Base-by-base conservation (phyloP, 805 yeast species). In the Debaryomyces maramus region DNA sequence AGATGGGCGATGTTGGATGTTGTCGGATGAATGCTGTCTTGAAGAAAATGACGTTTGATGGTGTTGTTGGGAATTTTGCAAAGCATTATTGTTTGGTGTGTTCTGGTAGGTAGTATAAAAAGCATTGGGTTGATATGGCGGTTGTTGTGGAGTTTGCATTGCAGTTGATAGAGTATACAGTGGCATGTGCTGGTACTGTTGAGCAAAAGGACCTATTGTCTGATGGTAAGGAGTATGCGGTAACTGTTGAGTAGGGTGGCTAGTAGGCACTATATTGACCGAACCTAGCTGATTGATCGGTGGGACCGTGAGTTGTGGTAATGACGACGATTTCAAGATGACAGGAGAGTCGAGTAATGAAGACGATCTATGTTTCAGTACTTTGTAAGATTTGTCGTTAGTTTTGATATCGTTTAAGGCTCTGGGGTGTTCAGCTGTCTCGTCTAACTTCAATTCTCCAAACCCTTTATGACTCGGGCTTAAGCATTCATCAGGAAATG, bases 401-500 rank as follows among this genome's bases (percentile, higher is more conserved):
- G 37, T 36, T 18, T 15, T 24, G 6, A 15, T n/a, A 6, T 15
- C 28, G 6, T 24, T 10, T 15, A 22, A 30, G 3, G 37, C 32
- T 3, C 18, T 37, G 11, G 37, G 14, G 5, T 34, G 28, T 23
- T 36, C 40, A 8, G 43, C 38, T 7, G 55, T 33, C 18, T 57
- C 67, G 47, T 64, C 69, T 58, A 75, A 59, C 42, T 71, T 64
- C 38, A 84, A 67, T 63, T 80, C 76, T 3, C 90, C 89, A 61
- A 78, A 84, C 0, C 86, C 87, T 7, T 65, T 64, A 44, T 80
- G 83, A 46, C 61, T 56, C 0, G 89, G 88, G 47, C 60, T 63
- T 33, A 82, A 63, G 52, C 89, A 84, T 41, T 70, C 65, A 28
- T 64, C 71, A 3, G 85, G 82, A 58, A 89, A 89, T 19, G 67